Percentiles rank a stretch among this genome's conserved stretches.
phyloP scores from a whole-genome alignment of 768 basidiomycete species.

The Crepidotus variabilis region DNA sequence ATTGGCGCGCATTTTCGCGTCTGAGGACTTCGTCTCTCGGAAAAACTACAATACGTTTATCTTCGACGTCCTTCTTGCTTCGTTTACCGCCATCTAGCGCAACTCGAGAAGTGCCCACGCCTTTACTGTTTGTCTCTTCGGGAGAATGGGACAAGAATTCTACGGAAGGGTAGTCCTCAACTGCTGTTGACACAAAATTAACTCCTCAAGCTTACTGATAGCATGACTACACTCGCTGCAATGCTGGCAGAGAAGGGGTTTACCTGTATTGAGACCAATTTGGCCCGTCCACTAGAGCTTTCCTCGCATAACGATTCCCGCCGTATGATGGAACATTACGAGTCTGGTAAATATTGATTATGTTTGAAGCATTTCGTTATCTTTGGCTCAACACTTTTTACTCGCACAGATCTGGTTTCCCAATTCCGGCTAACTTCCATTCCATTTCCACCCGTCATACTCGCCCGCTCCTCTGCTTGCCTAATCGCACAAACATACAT shows the following conservation, averaged over 20 bases:
- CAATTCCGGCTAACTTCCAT: slow-evolving; percentile 38
- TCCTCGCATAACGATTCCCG: slow-evolving; percentile 18
- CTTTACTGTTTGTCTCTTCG: slow-evolving; percentile 49
- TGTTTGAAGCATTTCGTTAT: background rate
- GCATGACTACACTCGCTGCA: slow-evolving; percentile 31
- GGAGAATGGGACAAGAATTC: slow-evolving; percentile 40
- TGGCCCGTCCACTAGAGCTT: slow-evolving; percentile 22
- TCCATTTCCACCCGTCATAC: slow-evolving; percentile 56
- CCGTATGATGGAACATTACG: slow-evolving; percentile 34
- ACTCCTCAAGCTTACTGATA: slow-evolving; percentile 11
- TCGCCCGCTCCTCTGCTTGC: slow-evolving; percentile 44
- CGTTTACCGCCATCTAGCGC: slow-evolving; percentile 35
- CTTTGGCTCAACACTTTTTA: background rate
- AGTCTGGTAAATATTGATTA: slow-evolving; percentile 28
- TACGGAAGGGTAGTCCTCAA: slow-evolving; percentile 27
- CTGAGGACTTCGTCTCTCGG: too few relatives aligned
- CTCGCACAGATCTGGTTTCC: slow-evolving; percentile 34
- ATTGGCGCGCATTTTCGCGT: too few relatives aligned
- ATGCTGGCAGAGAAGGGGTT: slow-evolving; percentile 46
- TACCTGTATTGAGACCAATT: slow-evolving; percentile 41
- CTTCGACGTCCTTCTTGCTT: slow-evolving; percentile 30
- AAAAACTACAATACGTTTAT: background rate
- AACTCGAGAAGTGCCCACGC: slow-evolving; percentile 47
- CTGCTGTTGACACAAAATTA: background rate
- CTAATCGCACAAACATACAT: slow-evolving; percentile 67